Evolutionary conservation across 2,329 filamentous ascomycete genomes (phyloP).

Genomic region (Neopestalotiopsis rosae): DNA sequence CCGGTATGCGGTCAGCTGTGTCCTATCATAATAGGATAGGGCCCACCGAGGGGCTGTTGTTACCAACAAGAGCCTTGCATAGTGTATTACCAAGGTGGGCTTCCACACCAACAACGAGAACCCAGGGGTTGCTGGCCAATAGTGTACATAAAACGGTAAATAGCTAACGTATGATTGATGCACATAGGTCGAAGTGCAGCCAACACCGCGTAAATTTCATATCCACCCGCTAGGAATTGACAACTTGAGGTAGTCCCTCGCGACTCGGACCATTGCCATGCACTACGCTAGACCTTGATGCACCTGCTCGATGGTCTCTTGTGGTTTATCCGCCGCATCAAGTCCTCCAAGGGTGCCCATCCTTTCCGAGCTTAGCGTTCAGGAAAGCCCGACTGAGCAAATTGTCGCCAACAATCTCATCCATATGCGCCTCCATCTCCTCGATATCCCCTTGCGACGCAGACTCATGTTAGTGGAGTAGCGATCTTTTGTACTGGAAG

Average conservation of each 20-base stretch:
- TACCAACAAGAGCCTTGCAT: too few species aligned
- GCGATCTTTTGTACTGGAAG: slow-evolving; percentile 18
- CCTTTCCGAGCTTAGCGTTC: slow-evolving; percentile 28
- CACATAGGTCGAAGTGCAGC: too few species aligned
- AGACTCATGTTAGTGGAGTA: slow-evolving; percentile 20
- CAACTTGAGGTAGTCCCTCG: not conserved
- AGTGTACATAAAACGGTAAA: too few species aligned
- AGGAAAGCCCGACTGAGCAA: slow-evolving; percentile 25
- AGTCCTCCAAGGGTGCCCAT: slow-evolving; percentile 25
- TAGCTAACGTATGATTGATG: too few species aligned
- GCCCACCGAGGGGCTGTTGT: too few species aligned
- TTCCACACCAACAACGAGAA: too few species aligned
- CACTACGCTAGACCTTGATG: not conserved
- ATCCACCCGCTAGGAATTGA: not conserved
- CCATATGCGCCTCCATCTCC: slow-evolving; percentile 29
- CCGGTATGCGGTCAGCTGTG: too few species aligned
- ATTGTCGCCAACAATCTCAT: slow-evolving; percentile 26
- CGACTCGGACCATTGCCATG: not conserved
- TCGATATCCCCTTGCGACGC: slow-evolving; percentile 26
- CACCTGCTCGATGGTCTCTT: not conserved
- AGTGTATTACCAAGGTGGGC: too few species aligned
- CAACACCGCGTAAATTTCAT: not conserved
- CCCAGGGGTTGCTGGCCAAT: too few species aligned
- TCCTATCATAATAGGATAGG: too few species aligned
- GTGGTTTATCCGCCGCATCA: slow-evolving; percentile 13